Evolutionary conservation across 1,284 basidiomycete species (phyloP), one percentile per base, ranked within the genome.

Genomic region (Apiotrichum domesticum): DNA sequence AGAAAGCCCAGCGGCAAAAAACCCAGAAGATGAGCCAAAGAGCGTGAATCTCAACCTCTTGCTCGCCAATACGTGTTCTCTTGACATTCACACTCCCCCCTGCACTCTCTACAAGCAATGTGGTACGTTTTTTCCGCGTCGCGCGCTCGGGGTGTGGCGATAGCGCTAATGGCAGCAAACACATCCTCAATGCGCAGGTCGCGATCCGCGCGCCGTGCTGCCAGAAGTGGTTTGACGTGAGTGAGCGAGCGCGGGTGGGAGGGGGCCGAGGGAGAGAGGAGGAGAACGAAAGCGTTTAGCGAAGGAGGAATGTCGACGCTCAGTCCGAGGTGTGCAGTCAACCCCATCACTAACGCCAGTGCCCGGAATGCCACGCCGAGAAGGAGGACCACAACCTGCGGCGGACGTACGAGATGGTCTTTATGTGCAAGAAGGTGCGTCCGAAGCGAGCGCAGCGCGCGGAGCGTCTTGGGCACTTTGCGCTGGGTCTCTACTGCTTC

Each of bases 161-260:
- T 4, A 29, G 21, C 15, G 21, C 44, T 33, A 13, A 29, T 11
- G n/a, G 14, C 71, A 94, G 90, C 80, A 93, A 94, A 80, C 92
- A 95, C 72, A 82, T 96, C 60, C 79, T 96, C 55, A 96, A 96
- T 76, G 90, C 88, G 0, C 93, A 96, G 77, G 93, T 93, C 29
- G 82, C 92, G 33, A 89, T 97, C 66, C 87, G 93, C 44, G 89
- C 93, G 4, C 90, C 92, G 3, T 96, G 93, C 78, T 96, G 93
- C 83, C 88, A 88, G 71, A 87, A 86, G 69, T 96, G 92, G 91
- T 96, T 84, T 71, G 93, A 96, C 75, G 80, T 79, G 59, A 68
- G 79, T 70, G 41, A 29, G 29, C 29, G 29, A 29, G 29, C 2
- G 29, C 29, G 29, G 29, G 29, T 29, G 29, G 29, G 29, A 29